Base-by-base conservation (phyloP, 2,329 filamentous ascomycete species). In the Chaetomium sp. region DNA sequence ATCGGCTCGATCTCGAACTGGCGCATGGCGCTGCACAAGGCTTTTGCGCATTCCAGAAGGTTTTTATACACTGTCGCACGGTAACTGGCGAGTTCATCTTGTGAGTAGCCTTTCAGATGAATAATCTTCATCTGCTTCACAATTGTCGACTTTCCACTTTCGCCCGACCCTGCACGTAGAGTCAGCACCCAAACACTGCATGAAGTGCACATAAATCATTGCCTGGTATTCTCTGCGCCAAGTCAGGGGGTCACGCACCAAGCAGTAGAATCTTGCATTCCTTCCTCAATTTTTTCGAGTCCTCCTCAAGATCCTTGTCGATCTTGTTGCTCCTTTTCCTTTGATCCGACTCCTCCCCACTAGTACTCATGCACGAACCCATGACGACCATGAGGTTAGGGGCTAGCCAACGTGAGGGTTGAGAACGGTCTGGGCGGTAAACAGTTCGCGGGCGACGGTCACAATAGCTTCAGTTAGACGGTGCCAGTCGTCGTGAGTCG, bases 81-180 rank as follows among this genome's bases (percentile, higher is more conserved):
- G 76, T 97, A 97, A 70, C 96, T 87, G 67, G 88, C 88, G 49
- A 97, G 80, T 73, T 99, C 94, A 66, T 97, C 92, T 64, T 90
- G 85, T 9, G 89, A 91, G 74, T 99, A 99, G 59, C 94, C 94
- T 74, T 96, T 96, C 67, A 97, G 87, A 69, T 99, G 94, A 68
- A 99, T 97, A 66, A 99, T 99, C 76, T 97, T 99, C 94, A 99
- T 99, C 79, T 99, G 94, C 74, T 99, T 99, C 65, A 99, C 94
- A 67, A 99, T 97, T 8, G 94, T 99, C 56, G 94, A 97, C 75
- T 99, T 99, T 64, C 94, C 94, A 73, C 92, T 97, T 77, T 99
- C 94, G 63, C 94, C 94, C 62, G 94, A 97, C 63, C 94, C 94
- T 96, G 70, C 63, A 42, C 43, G 27, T 5, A 40, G 12, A 2